Evolutionary conservation across 2,329 filamentous ascomycete genomes (phyloP), one percentile per base, ranked within the genome.

Genomic region (Fusarium abutilonis): DNA sequence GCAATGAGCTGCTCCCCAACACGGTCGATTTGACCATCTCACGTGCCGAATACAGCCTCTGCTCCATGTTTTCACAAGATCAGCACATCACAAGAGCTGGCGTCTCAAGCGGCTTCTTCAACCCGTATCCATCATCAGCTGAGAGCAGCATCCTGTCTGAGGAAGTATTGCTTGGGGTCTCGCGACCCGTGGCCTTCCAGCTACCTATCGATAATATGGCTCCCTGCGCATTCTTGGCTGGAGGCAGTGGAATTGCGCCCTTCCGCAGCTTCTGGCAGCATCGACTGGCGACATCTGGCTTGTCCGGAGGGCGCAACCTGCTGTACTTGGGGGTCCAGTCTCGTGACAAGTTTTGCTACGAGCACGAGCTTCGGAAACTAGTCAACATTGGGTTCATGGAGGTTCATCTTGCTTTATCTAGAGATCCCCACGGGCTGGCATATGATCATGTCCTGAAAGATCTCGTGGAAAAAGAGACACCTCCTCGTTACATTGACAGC

Each of bases 251-350:
- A 2, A 83, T 84, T 23, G 82, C 82, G 0, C 82, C 82, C 0
- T 84, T 84, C 71, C 74, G 82, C 5, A 80, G 80, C 45, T 84
- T 84, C 67, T 84, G 81, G 82, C 80, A 83, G 67, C 74, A 79
- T 10, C 77, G 82, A 0, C 50, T 70, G 0, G 61, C 64, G 0
- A 52, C 52, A 0, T 73, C 76, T 6, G 74, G 74, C 4, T 71
- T 73, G 1, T 72, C 76, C 0, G 76, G 80, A 6, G 80, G 80
- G 0, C 73, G 77, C 14, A 82, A 82, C 39, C 76, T 82, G 15
- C 71, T 84, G 1, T 85, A 82, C 44, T 73, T 84, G 0, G 82
- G 82, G 4, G 80, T 84, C 0, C 82, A 85, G 61, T 82, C 76
- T 2, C 77, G 82, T 2, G 81, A 83, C 4, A 83, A 82, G 62